Evolutionary conservation across 2,329 filamentous ascomycete species (phyloP).

Genomic region (Clonostachys rosea): DNA sequence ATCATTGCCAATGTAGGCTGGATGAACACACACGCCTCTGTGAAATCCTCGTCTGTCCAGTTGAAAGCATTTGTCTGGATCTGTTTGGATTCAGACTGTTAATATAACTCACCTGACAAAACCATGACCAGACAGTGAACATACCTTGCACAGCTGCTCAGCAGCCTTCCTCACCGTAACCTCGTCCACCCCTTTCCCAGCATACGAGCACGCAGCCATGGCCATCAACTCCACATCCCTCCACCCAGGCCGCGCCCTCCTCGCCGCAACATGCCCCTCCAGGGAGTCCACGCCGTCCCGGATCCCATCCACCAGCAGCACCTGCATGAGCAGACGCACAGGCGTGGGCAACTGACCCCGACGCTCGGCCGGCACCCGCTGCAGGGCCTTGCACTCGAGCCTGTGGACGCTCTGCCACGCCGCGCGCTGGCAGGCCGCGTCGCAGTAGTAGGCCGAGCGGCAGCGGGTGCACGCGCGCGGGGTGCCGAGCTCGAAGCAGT

Average conservation of each 20-base stretch:
- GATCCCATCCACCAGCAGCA: constrained; percentile 30
- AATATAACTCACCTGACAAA: not conserved
- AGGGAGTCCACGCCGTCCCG: constrained; percentile 25
- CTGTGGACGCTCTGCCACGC: constrained; percentile 50
- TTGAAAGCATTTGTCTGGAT: constrained; percentile 60
- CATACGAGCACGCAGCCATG: constrained; percentile 32
- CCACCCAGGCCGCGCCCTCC: constrained; percentile 38
- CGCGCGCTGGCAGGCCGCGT: constrained; percentile 43
- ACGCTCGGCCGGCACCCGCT: constrained; percentile 13
- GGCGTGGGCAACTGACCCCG: constrained; percentile 42
- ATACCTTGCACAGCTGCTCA: constrained; percentile 49
- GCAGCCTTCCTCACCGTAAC: constrained; percentile 31
- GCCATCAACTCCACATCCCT: constrained; percentile 44
- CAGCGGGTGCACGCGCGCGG: constrained; percentile 46
- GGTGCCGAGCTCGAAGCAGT: constrained; percentile 32
- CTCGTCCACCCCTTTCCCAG: constrained; percentile 27
- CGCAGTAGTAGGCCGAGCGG: constrained; percentile 50
- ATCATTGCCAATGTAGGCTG: constrained; percentile 52
- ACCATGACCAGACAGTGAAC: constrained; percentile 1
- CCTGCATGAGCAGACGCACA: constrained; percentile 47
- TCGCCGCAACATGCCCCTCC: constrained; percentile 38
- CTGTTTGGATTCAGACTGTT: constrained; percentile 23
- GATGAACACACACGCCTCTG: constrained; percentile 49
- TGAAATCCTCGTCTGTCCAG: constrained; percentile 45
- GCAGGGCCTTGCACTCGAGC: constrained; percentile 47